A percentile compares a stretch with the other conserved stretches of the same genome.
phyloP scores from a whole-genome alignment of 1,139 yeast genomes.

The Kurtzmaniella quercitrusa region DNA sequence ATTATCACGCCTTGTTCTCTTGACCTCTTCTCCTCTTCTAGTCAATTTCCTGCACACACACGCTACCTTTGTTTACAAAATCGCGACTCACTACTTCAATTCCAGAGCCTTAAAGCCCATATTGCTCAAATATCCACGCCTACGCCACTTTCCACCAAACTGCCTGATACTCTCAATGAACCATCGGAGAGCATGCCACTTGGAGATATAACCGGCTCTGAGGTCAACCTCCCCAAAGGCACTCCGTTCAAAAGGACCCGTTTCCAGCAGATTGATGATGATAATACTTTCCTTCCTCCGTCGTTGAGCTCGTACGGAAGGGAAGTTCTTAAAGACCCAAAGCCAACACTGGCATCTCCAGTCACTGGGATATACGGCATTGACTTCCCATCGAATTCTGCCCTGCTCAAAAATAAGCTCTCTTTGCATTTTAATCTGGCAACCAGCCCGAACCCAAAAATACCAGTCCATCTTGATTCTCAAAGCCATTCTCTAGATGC shows the following conservation, averaged over 20 bases:
- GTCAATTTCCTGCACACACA: slow-evolving; percentile 1
- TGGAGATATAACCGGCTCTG: slow-evolving; percentile 12
- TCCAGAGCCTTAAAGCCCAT: background rate
- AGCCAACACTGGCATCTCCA: slow-evolving; percentile 10
- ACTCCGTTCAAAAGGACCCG: slow-evolving; percentile 4
- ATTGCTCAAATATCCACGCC: background rate
- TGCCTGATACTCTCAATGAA: background rate
- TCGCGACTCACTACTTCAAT: background rate
- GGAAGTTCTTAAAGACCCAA: slow-evolving; percentile 29
- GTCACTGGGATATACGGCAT: slow-evolving; percentile 31
- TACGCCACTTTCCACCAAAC: background rate
- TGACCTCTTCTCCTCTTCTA: background rate
- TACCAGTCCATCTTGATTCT: slow-evolving; percentile 3
- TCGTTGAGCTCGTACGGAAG: slow-evolving; percentile 57
- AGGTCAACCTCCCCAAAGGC: slow-evolving; percentile 5
- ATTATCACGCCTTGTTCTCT: too few species aligned
- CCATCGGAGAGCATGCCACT: slow-evolving; percentile 10
- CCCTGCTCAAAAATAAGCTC: slow-evolving; percentile 23
- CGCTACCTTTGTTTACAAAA: slow-evolving; percentile 2
- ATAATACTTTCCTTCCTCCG: slow-evolving; percentile 57
- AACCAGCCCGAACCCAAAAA: slow-evolving; percentile 7
- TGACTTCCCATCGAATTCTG: slow-evolving; percentile 25
- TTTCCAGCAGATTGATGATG: slow-evolving; percentile 33
- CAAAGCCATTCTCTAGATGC: background rate
- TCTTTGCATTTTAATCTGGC: slow-evolving; percentile 29